Conservation (phyloP, 179 eudicot genomes). For the Spinacia oleracea region DNA sequence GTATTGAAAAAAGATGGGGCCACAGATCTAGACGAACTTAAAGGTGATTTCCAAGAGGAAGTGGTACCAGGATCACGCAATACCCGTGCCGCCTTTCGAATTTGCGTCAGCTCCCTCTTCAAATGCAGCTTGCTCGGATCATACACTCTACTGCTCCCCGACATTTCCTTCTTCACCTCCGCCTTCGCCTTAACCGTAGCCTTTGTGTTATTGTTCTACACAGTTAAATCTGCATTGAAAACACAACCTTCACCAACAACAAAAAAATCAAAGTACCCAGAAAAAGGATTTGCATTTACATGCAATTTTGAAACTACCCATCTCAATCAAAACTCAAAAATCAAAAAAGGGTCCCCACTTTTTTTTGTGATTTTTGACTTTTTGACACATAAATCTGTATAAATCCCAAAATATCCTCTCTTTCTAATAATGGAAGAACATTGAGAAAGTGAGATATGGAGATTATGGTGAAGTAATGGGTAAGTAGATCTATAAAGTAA, state of each 20-base stretch:
- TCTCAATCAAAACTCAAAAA: conserved; percentile 12
- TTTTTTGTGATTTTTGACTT: conserved; percentile 22
- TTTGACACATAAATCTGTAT: not conserved
- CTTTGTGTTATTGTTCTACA: not conserved
- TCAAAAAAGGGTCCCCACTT: conserved; percentile 20
- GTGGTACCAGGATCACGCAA: conserved; percentile 92
- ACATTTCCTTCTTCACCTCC: conserved; percentile 21
- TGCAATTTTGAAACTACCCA: conserved; percentile 29
- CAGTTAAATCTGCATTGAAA: conserved; percentile 24
- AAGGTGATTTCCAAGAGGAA: conserved; percentile 86
- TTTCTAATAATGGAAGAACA: conserved; percentile 35
- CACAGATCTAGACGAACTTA: conserved; percentile 68
- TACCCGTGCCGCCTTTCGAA: conserved; percentile 74
- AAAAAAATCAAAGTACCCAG: conserved; percentile 18
- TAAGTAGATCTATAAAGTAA: conserved; percentile 32
- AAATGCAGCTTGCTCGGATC: conserved; percentile 89
- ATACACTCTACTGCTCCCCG: conserved; percentile 41
- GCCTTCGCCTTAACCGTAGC: not conserved
- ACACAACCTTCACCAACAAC: not conserved
- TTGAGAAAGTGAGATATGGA: conserved; percentile 7
- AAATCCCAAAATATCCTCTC: conserved; percentile 13
- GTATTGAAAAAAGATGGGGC: conserved; percentile 25
- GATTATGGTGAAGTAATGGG: conserved; percentile 40
- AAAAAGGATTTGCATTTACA: conserved; percentile 21
- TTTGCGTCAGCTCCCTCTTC: conserved; percentile 89